These are phyloP conservation scores for Ascocoryne sarcoides DNA, from an alignment of 2,329 filamentous ascomycete genomes.

Conservation along the genomic window DNA sequence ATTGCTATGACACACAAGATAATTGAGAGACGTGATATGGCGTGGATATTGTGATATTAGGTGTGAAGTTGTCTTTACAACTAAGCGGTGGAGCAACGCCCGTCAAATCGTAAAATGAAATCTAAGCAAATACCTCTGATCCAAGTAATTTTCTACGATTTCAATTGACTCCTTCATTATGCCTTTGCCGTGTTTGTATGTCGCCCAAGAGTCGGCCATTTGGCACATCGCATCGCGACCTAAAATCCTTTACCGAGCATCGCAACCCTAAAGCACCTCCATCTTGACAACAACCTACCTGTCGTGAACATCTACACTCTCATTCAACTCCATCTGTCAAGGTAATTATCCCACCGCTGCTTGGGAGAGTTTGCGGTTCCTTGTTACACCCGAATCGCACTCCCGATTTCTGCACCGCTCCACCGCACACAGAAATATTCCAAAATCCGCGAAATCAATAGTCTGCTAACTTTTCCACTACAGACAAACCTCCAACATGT, in stretches of 20 bases:
- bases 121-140: too few relatives aligned
- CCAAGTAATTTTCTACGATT: too few relatives aligned
- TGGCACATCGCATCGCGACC: too few relatives aligned
- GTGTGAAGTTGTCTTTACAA: too few relatives aligned
- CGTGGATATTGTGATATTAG: neutral
- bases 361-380: neutral
- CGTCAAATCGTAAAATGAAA: too few relatives aligned
- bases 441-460: constrained; percentile 8
- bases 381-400: neutral
- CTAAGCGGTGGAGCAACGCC: too few relatives aligned
- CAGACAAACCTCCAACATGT: constrained; percentile 58
- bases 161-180: too few relatives aligned
- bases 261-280: constrained; percentile 14
- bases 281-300: constrained; percentile 3
- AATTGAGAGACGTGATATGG: neutral
- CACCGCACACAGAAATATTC: constrained; percentile 23
- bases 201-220: too few relatives aligned
- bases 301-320: constrained; percentile 6
- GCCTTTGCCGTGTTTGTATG: too few relatives aligned
- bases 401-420: constrained; percentile 1
- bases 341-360: constrained; percentile 11
- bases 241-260: too few relatives aligned
- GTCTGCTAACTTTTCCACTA: constrained; percentile 18
- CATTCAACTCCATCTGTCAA: constrained; percentile 6
- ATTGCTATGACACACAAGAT: neutral